Evolutionary conservation across 108 stramenopile genomes (phyloP).

Genomic region (Cylindrotheca fusiformis): DNA sequence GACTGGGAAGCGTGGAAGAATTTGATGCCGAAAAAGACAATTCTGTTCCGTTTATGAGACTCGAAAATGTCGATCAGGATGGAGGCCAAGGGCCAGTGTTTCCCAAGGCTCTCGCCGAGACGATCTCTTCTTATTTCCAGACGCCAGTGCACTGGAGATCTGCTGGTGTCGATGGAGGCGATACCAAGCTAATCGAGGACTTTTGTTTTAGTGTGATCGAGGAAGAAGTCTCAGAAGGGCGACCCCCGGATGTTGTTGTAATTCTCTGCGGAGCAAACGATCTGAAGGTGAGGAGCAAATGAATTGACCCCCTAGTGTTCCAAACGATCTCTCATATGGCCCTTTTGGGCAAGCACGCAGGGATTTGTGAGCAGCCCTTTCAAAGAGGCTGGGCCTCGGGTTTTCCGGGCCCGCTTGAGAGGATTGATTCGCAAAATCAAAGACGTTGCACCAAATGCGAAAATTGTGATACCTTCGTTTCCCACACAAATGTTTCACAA

Average conservation of each 20-base stretch:
- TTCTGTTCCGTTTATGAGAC: constrained; percentile 26
- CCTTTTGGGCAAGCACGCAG: too few relatives aligned
- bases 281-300: too few relatives aligned
- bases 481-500: constrained; percentile 62
- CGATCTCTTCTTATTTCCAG: constrained; percentile 38
- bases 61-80: constrained; percentile 36
- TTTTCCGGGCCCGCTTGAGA: constrained; percentile 44
- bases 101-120: constrained; percentile 53
- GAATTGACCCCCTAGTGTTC: too few relatives aligned
- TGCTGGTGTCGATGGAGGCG: constrained; percentile 77
- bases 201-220: constrained; percentile 50
- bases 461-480: constrained; percentile 52
- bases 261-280: constrained; percentile 70
- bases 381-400: constrained; percentile 10
- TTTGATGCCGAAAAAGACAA: constrained; percentile 41
- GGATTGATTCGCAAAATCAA: constrained; percentile 44
- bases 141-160: constrained; percentile 54
- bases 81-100: constrained; percentile 50
- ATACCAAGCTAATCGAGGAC: constrained; percentile 38
- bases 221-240: constrained; percentile 41
- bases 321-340: too few relatives aligned
- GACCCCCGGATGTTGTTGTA: constrained; percentile 50
- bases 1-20: constrained; percentile 43
- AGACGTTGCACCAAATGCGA: constrained; percentile 35
- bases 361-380: constrained; percentile 40